Percentiles rank a stretch among this genome's conserved stretches.
These are phyloP conservation scores for Termitomyces sp. DNA, from an alignment of 768 basidiomycete genomes.

Conservation along the genomic window DNA sequence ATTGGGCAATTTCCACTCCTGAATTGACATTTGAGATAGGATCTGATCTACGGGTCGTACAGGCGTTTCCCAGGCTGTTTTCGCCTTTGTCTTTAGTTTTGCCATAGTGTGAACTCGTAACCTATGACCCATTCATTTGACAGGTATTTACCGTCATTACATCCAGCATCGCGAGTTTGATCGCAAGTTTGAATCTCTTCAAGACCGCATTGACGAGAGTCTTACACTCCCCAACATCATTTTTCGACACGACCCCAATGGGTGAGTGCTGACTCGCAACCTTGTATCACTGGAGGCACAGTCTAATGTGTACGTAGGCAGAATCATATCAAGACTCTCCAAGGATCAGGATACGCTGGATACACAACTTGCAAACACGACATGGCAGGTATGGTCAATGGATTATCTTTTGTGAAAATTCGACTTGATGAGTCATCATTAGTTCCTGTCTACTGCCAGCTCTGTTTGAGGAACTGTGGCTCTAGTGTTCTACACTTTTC, in stretches of 20 bases:
- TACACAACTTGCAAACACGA: conserved; percentile 36
- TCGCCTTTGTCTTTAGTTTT: conserved; percentile 43
- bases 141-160: not conserved
- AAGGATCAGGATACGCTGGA: conserved; percentile 61
- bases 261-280: conserved; percentile 27
- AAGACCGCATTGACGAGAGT: conserved; percentile 48
- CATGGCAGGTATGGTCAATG: conserved; percentile 34
- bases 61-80: conserved; percentile 45
- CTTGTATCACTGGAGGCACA: not conserved
- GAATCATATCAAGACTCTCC: conserved; percentile 50
- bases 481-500: conserved; percentile 62
- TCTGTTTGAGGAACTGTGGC: conserved; percentile 49
- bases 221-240: conserved; percentile 52
- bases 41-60: not conserved
- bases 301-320: conserved; percentile 28
- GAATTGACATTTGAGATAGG: not conserved
- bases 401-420: too few species aligned
- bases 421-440: not conserved
- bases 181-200: conserved; percentile 46
- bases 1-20: conserved; percentile 25
- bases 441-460: conserved; percentile 35
- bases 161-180: conserved; percentile 29
- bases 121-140: too few species aligned
- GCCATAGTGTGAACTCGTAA: conserved; percentile 38
- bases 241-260: conserved; percentile 71